Conservation (phyloP, 352 stramenopile species). For the Salisapilia sapeloensis region DNA sequence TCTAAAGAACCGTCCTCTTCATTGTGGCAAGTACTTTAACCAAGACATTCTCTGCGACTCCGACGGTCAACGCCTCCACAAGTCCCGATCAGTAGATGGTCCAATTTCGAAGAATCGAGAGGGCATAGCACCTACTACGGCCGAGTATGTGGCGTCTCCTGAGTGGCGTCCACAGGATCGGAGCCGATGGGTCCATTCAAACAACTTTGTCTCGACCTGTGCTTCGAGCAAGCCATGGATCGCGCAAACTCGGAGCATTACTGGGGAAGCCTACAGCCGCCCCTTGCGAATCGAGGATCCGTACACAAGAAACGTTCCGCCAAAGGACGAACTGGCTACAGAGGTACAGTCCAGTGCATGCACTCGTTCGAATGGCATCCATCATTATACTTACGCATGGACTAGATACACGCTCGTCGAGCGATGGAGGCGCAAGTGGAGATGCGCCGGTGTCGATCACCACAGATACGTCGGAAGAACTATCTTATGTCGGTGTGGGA, state of each 20-base stretch:
- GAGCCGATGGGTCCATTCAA: conserved; percentile 28
- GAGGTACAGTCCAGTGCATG: no score
- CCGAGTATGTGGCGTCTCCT: conserved; percentile 33
- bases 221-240: conserved; percentile 23
- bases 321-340: conserved; percentile 4
- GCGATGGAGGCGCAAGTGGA: conserved; percentile 18
- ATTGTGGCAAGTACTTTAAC: conserved; percentile 41
- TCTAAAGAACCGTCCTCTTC: conserved; percentile 28
- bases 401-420: conserved; percentile 18
- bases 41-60: conserved; percentile 16
- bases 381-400: conserved; percentile 1
- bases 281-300: conserved; percentile 23
- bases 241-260: conserved; percentile 25
- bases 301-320: conserved; percentile 7
- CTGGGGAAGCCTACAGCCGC: conserved; percentile 11
- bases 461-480: conserved; percentile 18
- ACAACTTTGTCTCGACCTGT: conserved; percentile 31
- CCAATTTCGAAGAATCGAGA: conserved; percentile 5
- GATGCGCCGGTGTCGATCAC: conserved; percentile 9
- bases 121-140: conserved; percentile 15
- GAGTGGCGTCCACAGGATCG: conserved; percentile 32
- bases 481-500: conserved; percentile 54
- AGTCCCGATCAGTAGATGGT: conserved; percentile 2
- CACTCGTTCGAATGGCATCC: not conserved
- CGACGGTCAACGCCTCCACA: not conserved